Base-by-base conservation (phyloP, 139 green algal genomes). In the Medakamo hakoo region DNA sequence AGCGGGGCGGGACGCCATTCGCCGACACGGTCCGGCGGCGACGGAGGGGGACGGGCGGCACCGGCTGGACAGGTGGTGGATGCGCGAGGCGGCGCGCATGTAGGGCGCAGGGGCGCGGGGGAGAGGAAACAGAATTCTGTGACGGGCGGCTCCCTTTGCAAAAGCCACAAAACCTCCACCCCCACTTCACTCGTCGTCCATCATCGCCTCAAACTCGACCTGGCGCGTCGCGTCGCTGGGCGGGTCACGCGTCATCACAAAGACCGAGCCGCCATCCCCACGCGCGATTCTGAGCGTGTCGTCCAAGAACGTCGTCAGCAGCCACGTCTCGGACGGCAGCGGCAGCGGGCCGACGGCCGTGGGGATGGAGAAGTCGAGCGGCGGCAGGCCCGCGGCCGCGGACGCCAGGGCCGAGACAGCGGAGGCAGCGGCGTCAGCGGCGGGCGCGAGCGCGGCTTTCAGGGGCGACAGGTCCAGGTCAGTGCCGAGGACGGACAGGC, bases 231-330 rank as follows among this genome's bases (percentile, higher is more conserved):
- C 20, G 27, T 26, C 2, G 20, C 26, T 56, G 30, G 18, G 2
- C 49, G 48, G 30, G n/a, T 82, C 70, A 49, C 82, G 79, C 4
- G 74, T 67, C 30, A 86, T 59, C 27, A 86, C 72, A 70, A 83
- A 86, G 26, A 86, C 69, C n/a, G 64, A 72, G 57, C 80, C 80
- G 24, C 70, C 64, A 52, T 87, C 80, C 19, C 81, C 80, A 9
- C 87, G 72, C 0, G 80, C 71, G 57, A 95, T 81, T 28, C 87
- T 78, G 23, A 79, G 75, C 66, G 84, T 76, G 64, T 78, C 67
- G 63, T 93, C 86, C 21, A 93, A 67, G 76, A 85, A 95, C 1
- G 86, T 94, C 30, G 76, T 94, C 49, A 95, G 59, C 48, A 92
- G 80, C 86, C 86, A 94, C 25, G 75, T 81, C 48, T 73, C 40